Conservation (phyloP, 768 basidiomycete species). For the Hydnomerulius pinastri region DNA sequence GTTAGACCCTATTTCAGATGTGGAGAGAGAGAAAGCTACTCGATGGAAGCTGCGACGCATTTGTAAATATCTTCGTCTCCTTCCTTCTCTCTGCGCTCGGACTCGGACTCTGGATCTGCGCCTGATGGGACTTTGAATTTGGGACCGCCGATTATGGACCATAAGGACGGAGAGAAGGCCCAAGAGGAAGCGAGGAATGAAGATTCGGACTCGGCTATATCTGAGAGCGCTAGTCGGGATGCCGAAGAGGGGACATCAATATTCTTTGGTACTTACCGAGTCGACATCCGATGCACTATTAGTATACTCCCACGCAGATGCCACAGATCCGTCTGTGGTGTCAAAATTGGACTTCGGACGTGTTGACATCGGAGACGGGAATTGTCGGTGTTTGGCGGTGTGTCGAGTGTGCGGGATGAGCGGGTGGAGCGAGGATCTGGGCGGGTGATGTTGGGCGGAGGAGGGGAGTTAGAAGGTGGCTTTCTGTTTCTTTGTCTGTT, state of each 20-base stretch:
- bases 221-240: constrained; percentile 18
- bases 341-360: constrained; percentile 42
- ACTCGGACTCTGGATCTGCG: no score
- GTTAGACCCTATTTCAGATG: constrained; percentile 13
- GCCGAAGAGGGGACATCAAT: constrained; percentile 10
- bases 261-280: constrained; percentile 10
- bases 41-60: constrained; percentile 35
- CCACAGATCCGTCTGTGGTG: constrained; percentile 19
- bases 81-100: no score
- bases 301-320: no score
- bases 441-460: constrained; percentile 71
- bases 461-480: constrained; percentile 72
- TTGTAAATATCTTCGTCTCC: constrained; percentile 30
- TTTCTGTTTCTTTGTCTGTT: constrained; percentile 45
- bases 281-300: constrained; percentile 26
- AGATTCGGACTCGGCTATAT: constrained; percentile 30
- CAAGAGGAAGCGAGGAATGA: no score
- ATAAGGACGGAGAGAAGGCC: constrained; percentile 34
- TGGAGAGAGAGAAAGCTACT: constrained; percentile 37
- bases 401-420: constrained; percentile 50
- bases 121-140: constrained; percentile 34
- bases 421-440: constrained; percentile 44
- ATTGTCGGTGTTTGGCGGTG: constrained; percentile 73
- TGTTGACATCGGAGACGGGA: constrained; percentile 50
- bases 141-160: constrained; percentile 38